Evolutionary conservation across 345 rosid genomes (phyloP).

Genomic region (Litchi chinensis): DNA sequence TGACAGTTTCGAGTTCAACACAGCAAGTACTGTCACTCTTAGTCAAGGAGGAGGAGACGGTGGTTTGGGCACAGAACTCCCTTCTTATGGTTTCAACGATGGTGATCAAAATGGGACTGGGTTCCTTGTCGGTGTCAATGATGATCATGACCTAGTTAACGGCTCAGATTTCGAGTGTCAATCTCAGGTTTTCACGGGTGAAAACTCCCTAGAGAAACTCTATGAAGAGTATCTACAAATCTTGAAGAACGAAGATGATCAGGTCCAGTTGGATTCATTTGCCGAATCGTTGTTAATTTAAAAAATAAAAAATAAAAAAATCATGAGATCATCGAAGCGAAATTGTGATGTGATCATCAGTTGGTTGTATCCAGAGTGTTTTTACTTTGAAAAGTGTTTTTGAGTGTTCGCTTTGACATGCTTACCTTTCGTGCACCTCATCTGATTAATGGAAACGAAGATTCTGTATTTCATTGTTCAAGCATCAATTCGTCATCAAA

Average conservation of each 20-base stretch:
- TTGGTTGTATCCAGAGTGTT: background rate
- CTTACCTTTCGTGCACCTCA: background rate
- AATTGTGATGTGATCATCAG: no score
- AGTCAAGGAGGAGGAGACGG: conserved; percentile 23
- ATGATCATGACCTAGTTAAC: conserved; percentile 25
- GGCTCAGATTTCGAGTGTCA: conserved; percentile 35
- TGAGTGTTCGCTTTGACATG: background rate
- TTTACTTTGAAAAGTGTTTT: no score
- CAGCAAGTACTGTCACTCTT: conserved; percentile 1
- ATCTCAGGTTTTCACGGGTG: conserved; percentile 7
- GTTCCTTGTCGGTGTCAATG: conserved; percentile 22
- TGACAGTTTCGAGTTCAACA: conserved; percentile 34
- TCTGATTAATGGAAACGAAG: background rate
- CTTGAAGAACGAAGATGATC: conserved; percentile 37
- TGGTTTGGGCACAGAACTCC: conserved; percentile 1
- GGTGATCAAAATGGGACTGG: conserved; percentile 15
- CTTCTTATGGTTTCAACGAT: conserved; percentile 16
- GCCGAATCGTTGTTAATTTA: conserved; percentile 36
- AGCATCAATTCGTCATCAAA: background rate
- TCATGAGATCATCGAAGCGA: no score
- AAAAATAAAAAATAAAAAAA: background rate
- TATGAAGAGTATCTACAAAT: conserved; percentile 53
- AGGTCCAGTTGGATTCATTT: conserved; percentile 32
- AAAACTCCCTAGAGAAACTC: conserved; percentile 34
- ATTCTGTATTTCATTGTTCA: background rate